Conservation (phyloP, 2,329 filamentous ascomycete genomes). For the Diaporthe australafricana region DNA sequence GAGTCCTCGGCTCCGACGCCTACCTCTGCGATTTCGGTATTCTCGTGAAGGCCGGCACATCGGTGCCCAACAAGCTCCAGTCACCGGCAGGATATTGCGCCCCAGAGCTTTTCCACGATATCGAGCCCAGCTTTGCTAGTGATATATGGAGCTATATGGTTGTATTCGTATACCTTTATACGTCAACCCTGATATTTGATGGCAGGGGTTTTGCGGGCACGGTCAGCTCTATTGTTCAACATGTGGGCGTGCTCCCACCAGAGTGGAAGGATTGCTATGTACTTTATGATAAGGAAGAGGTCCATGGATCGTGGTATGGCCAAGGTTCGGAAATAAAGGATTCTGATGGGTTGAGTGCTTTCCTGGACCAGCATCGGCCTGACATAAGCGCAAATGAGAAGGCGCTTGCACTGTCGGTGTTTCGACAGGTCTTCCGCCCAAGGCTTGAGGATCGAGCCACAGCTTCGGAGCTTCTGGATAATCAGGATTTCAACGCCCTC, state of each 20-base stretch:
- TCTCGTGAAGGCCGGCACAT: background rate
- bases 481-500: slow-evolving; percentile 9
- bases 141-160: no score
- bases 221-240: background rate
- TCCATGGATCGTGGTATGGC: background rate
- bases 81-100: background rate
- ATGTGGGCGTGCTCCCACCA: background rate
- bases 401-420: slow-evolving; percentile 1
- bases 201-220: background rate
- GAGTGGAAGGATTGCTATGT: background rate
- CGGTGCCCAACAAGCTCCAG: slow-evolving; percentile 11
- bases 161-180: no score
- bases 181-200: no score
- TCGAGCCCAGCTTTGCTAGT: background rate
- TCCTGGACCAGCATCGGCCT: slow-evolving; percentile 18
- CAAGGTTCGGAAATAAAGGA: background rate
- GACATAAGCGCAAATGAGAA: background rate
- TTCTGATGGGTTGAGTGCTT: background rate
- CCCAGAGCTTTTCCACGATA: slow-evolving; percentile 4
- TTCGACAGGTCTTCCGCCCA: background rate
- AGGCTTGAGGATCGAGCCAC: background rate
- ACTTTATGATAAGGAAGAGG: background rate
- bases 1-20: background rate
- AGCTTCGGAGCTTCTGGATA: slow-evolving; percentile 3
- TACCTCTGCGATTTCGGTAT: background rate